Base-by-base conservation (phyloP, 768 basidiomycete genomes). In the Hydnum rufescens region DNA sequence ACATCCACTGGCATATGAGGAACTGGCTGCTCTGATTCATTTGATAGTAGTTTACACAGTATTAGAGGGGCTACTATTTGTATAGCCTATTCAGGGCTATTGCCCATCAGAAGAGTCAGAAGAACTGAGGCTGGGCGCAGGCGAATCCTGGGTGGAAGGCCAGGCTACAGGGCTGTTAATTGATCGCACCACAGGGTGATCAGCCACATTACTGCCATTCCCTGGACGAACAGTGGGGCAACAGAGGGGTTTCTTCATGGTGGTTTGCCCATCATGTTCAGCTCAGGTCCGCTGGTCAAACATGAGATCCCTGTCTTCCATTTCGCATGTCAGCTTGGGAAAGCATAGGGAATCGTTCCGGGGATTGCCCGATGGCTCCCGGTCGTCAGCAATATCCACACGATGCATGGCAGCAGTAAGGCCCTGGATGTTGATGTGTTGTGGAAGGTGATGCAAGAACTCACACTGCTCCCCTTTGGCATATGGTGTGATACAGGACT, bases 231-330 rank as follows among this genome's bases (percentile, higher is more conserved):
- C 19, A 2, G 48, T 51, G n/a, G 4, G 62, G 55, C 26, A 59
- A 57, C n/a, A n/a, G n/a, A n/a, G n/a, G n/a, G 65, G 62, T 56
- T 82, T 82, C 71, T 95, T 97, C 61, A 93, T 85, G 2, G 90
- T 87, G 46, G 85, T n/a, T 75, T 18, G 87, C 74, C 61, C 96
- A 99, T 42, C 93, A 71, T 5, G 87, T 86, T n/a, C 89, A 73
- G 13, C 85, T 74, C 0, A 87, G 82, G 62, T 99, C 95, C 59
- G 8, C 19, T 8, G 44, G 44, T 8, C 8, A 6, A 6, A 13
- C 6, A 8, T 47, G 44, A 26, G 8, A 26, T 8, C 44, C 44
- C 8, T 39, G 8, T 19, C 34, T 19, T 39, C 34, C 19, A 39
- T 39, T 19, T 47, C 36, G 36, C 87, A 67, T 3, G 70, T n/a